Conservation (phyloP, 1,139 yeast genomes). For the Geotrichum klebahnii region DNA sequence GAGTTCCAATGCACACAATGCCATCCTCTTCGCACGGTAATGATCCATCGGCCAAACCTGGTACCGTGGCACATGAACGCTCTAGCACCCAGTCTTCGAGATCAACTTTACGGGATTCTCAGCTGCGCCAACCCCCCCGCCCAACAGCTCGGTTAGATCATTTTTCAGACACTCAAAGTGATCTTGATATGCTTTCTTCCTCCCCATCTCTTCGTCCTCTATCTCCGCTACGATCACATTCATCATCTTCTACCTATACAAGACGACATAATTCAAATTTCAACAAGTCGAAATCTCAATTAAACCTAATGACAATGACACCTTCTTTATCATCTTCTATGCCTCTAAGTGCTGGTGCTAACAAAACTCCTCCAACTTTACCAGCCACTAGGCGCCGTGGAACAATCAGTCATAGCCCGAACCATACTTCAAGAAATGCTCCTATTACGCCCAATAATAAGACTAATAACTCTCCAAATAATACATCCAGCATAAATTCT, state of each 20-base stretch:
- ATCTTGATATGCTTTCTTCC: neutral
- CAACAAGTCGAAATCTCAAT: conserved; percentile 12
- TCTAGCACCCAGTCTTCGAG: neutral
- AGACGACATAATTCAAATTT: neutral
- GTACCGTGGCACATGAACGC: no score
- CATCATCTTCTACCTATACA: conserved; percentile 12
- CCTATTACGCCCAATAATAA: neutral
- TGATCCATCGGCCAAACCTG: no score
- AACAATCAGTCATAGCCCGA: conserved; percentile 5
- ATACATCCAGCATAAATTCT: neutral
- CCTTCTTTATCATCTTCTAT: neutral
- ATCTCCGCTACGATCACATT: conserved; percentile 12
- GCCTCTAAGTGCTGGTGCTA: neutral
- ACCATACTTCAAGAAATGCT: neutral
- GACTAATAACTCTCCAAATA: neutral
- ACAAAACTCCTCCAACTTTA: neutral
- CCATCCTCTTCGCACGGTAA: no score
- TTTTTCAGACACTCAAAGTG: neutral
- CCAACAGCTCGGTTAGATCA: neutral
- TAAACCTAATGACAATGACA: conserved; percentile 3
- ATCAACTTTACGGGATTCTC: neutral
- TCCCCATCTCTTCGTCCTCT: neutral
- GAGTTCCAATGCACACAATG: no score
- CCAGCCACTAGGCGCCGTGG: conserved; percentile 9
- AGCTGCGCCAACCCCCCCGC: neutral